Base-by-base conservation (phyloP, 140 eudicot species). In the Senecio squalidus region DNA sequence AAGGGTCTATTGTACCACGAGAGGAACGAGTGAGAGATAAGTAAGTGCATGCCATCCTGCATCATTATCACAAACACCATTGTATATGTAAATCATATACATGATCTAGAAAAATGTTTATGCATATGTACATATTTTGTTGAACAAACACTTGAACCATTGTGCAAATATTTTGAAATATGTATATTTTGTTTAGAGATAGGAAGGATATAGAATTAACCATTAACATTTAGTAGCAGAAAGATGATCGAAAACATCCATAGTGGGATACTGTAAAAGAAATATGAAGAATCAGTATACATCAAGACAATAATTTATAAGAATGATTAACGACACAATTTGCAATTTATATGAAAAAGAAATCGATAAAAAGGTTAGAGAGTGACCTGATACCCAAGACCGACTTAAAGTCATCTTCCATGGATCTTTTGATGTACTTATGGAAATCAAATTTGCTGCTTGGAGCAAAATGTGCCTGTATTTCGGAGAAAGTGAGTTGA, bases 21-120 rank as follows among this genome's bases (percentile, higher is more conserved):
- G 80, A 18, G 97, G 95, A 38, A 85, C 55, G 14, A 80, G 47
- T 0, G 94, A 80, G 47, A 85, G 74, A 83, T 80, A 82, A 23
- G 82, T 68, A 29, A 85, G 66, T 0, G 92, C 83, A 59, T 85
- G 88, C 95, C 94, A 89, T 49, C 74, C 97, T 89, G 81, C 77
- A 80, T 14, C 53, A 46, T 18, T 13, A 22, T 15, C 13, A 25
- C 0, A 20, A 66, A 1, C 45, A 18, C 0, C 7, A 4, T 16
- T 39, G 47, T 26, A 5, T 16, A 36, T 30, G 25, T 16, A 17
- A 14, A 10, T 21, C 3, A 36, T n/a, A 36, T 9, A 0, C 41
- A n/a, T 36, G 13, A 36, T 10, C 41, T 36, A n/a, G n/a, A n/a
- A n/a, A n/a, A 34, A 34, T 34, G 41, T 34, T 11, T 11, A 34